These are phyloP conservation scores for Suhomyces choctaworum DNA, from an alignment of 1,139 yeast species.

Conservation along the genomic window DNA sequence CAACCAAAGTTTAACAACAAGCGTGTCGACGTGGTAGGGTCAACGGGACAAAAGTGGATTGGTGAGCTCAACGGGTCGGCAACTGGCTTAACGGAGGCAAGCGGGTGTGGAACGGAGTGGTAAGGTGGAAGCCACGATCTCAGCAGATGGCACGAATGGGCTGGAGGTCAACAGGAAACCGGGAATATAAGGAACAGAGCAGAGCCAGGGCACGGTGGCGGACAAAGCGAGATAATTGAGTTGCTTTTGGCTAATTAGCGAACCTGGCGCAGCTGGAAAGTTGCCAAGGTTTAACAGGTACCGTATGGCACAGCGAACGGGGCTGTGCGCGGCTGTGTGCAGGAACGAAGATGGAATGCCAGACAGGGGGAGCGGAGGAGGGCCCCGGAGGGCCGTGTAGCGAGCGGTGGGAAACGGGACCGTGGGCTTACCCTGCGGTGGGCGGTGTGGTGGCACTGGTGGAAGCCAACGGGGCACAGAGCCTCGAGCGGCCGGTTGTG, in stretches of 20 bases:
- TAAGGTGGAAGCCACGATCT: background rate
- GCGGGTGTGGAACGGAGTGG: background rate
- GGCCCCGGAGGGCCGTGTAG: background rate
- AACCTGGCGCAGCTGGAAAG: slow-evolving; percentile 3
- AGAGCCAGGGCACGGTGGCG: background rate
- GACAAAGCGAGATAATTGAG: too few species aligned
- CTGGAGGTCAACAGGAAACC: slow-evolving; percentile 1
- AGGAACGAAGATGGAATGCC: slow-evolving; percentile 1
- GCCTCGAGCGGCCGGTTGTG: too few species aligned
- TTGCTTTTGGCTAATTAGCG: too few species aligned
- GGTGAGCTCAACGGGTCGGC: background rate
- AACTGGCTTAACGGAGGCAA: too few species aligned
- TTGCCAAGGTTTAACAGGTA: slow-evolving; percentile 6
- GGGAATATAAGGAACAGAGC: background rate
- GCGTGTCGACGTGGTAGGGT: too few species aligned
- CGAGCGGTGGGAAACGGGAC: background rate
- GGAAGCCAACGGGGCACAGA: too few species aligned
- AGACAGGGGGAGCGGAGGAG: background rate
- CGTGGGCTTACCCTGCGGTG: slow-evolving; percentile 1
- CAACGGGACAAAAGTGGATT: too few species aligned
- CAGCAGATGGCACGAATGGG: background rate
- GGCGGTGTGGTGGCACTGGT: background rate
- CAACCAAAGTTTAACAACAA: too few species aligned
- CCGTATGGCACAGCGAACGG: too few species aligned
- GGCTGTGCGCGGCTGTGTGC: slow-evolving; percentile 2